A percentile compares a stretch with the other conserved stretches of the same genome.
phyloP scores from a whole-genome alignment of 2,329 filamentous ascomycete genomes.

The Fulvia fulva region DNA sequence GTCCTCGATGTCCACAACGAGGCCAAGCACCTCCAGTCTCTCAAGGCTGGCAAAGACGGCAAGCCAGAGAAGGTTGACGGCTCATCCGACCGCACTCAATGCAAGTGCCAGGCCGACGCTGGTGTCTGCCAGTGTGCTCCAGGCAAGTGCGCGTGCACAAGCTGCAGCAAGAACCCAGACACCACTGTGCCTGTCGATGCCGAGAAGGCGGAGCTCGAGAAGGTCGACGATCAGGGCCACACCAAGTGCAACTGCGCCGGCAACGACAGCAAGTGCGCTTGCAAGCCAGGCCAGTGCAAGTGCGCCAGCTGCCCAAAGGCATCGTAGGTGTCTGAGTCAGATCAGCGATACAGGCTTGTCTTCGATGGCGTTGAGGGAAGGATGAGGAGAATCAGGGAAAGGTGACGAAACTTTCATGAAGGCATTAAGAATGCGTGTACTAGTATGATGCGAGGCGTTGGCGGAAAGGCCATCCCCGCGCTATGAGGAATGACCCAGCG shows the following conservation, averaged over 20 bases:
- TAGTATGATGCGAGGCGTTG: background rate
- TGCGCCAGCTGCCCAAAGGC: slow-evolving; percentile 47
- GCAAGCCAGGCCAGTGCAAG: slow-evolving; percentile 46
- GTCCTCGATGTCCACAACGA: slow-evolving; percentile 91
- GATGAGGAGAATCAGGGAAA: background rate
- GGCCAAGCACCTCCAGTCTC: slow-evolving; percentile 78
- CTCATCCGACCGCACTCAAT: slow-evolving; percentile 40
- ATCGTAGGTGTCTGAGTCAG: slow-evolving; percentile 17
- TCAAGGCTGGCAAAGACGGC: slow-evolving; percentile 62
- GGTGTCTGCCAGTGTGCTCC: slow-evolving; percentile 42
- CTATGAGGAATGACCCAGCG: background rate
- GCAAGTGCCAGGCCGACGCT: slow-evolving; percentile 43
- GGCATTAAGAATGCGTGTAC: slow-evolving; percentile 1
- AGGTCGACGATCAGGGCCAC: slow-evolving; percentile 44
- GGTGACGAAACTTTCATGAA: background rate
- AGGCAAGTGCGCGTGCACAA: slow-evolving; percentile 45
- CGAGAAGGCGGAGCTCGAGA: slow-evolving; percentile 37
- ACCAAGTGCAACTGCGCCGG: slow-evolving; percentile 51
- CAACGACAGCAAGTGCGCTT: slow-evolving; percentile 44
- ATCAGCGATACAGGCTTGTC: background rate
- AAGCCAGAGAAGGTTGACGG: slow-evolving; percentile 42
- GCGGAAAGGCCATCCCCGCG: background rate
- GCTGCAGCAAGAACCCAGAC: slow-evolving; percentile 47
- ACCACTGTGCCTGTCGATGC: slow-evolving; percentile 22
- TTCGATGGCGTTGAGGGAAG: background rate